Percentiles rank a stretch among this genome's conserved stretches.
Evolutionary conservation across 2,329 filamentous ascomycete species (phyloP).

Genomic region (Purpureocillium lavendulum): DNA sequence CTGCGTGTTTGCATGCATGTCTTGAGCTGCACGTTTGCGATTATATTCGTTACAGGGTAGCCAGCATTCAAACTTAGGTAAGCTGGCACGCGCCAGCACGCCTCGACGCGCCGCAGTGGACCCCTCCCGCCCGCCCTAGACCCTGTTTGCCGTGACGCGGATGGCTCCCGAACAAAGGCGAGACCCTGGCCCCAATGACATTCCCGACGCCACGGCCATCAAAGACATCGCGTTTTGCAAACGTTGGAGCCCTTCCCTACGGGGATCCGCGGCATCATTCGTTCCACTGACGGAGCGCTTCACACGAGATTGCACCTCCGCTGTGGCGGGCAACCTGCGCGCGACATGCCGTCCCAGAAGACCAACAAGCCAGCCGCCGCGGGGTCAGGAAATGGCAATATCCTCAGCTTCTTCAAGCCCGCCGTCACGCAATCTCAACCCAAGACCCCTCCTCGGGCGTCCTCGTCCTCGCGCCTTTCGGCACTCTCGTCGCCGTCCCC

Average conservation of each 20-base stretch:
- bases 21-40: too few relatives aligned
- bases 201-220: too few relatives aligned
- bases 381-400: constrained; percentile 15
- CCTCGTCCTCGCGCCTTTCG: constrained; percentile 4
- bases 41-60: too few relatives aligned
- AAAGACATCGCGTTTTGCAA: neutral
- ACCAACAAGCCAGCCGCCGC: constrained; percentile 9
- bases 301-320: too few relatives aligned
- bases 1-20: too few relatives aligned
- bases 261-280: too few relatives aligned
- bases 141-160: neutral
- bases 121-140: neutral
- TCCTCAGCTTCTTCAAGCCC: constrained; percentile 31
- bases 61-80: neutral
- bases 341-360: constrained; percentile 13
- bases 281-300: too few relatives aligned
- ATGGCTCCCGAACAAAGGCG: neutral
- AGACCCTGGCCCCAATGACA: neutral
- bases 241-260: neutral
- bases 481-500: constrained; percentile 15
- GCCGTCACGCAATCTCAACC: constrained; percentile 7
- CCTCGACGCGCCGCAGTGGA: neutral
- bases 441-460: constrained; percentile 4
- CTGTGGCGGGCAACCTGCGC: neutral
- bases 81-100: neutral